Percentiles rank a stretch among this genome's conserved stretches.
Evolutionary conservation across 2,329 filamentous ascomycete species (phyloP).

Genomic region (Neospermospora avenae): DNA sequence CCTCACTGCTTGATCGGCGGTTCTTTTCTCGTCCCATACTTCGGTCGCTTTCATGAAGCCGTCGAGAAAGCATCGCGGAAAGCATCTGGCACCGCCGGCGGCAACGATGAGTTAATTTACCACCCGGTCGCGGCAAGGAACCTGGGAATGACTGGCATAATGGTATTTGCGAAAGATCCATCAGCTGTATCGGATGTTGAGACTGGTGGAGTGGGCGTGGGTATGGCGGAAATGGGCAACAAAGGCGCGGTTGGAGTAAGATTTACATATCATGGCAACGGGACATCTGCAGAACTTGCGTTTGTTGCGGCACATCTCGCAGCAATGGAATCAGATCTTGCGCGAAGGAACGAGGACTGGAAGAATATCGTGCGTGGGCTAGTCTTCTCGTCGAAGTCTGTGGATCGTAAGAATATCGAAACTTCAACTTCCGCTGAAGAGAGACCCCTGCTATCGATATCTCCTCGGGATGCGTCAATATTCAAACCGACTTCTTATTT

Average conservation of each 20-base stretch:
- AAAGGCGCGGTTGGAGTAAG: conserved; percentile 87
- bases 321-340: conserved; percentile 76
- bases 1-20: conserved; percentile 82
- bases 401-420: conserved; percentile 17
- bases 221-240: conserved; percentile 85
- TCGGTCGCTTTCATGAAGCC: conserved; percentile 66
- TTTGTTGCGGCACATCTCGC: conserved; percentile 88
- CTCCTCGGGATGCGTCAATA: conserved; percentile 55
- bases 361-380: conserved; percentile 74
- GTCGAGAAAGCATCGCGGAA: conserved; percentile 62
- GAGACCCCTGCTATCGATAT: conserved; percentile 39
- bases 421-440: conserved; percentile 35
- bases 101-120: conserved; percentile 49
- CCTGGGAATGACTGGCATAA: conserved; percentile 83
- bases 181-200: conserved; percentile 62
- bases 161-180: conserved; percentile 73
- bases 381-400: conserved; percentile 59
- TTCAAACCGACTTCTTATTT: conserved; percentile 74
- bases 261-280: conserved; percentile 51
- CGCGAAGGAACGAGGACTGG: conserved; percentile 84
- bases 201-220: conserved; percentile 80
- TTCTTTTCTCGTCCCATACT: conserved; percentile 73
- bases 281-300: conserved; percentile 61
- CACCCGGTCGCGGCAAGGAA: conserved; percentile 68
- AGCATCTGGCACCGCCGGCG: conserved; percentile 28